Base-by-base conservation (phyloP, 148 eudicot genomes). In the Gaultheria prostrata region DNA sequence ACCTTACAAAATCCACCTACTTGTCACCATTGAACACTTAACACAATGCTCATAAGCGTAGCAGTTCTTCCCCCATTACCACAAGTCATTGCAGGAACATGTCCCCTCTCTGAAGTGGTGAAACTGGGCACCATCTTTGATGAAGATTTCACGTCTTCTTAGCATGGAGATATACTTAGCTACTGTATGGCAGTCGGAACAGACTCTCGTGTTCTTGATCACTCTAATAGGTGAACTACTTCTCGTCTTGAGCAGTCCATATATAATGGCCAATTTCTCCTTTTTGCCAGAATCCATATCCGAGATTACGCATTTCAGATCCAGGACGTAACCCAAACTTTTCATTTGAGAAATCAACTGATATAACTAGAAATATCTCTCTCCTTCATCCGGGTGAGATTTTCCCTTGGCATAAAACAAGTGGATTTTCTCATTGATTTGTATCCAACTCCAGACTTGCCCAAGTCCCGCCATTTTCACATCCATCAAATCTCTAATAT, bases 61-160 rank as follows among this genome's bases (percentile, higher is more conserved):
- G 3, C 32, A 17, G 18, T 49, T 12, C 63, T 26, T 33, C 13
- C 18, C 30, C 17, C 71, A 53, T 82, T 85, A 93, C 95, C 95
- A 93, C 75, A 85, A 88, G 74, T 93, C 93, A 70, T 89, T 87
- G 89, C 95, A 91, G 79, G 94, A 90, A 81, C 95, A 91, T 74
- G 84, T 91, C 13, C 95, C 94, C 50, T 89, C 51, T n/a, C 79
- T 89, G 54, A 93, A 93, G 80, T 93, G 93, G 76, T 91, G 95
- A 85, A 91, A 93, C 28, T 92, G 87, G 59, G 77, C 84, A 15
- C 95, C 94, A 82, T 93, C 95, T 88, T 90, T 93, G 69, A 93
- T 79, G 53, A 89, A 72, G 59, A 93, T 91, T 76, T 91, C 90
- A 2, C 89, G 76, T 35, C 82, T 81, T 84, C 86, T 90, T 35